Conservation (phyloP, 176 grass and related monocot species). For the Zea mays region Zm-B73-REFERENCE-NAM-5.0 NC_050103.1:169060001-169060500, state of each 20-base stretch:
- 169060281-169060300: neutral
- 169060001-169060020: constrained; percentile 37
- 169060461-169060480: neutral
- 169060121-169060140: constrained; percentile 44
- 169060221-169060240: constrained; percentile 24
- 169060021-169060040: constrained; percentile 43
- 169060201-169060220: constrained; percentile 38
- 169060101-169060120: constrained; percentile 27
- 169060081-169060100: constrained; percentile 49
- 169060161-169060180: constrained; percentile 40
- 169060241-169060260: constrained; percentile 32
- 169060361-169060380: neutral
- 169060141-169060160: constrained; percentile 39
- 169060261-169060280: constrained; percentile 7
- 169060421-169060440: neutral
- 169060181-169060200: constrained; percentile 39
- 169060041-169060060: constrained; percentile 54
- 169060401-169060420: neutral
- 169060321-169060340: neutral
- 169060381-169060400: neutral
- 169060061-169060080: constrained; percentile 41
- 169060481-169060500: too few relatives aligned
- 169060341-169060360: neutral
- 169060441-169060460: neutral
- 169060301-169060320: neutral